Evolutionary conservation across 2,329 filamentous ascomycete species (phyloP).

Genomic region (Fusarium multiceps): DNA sequence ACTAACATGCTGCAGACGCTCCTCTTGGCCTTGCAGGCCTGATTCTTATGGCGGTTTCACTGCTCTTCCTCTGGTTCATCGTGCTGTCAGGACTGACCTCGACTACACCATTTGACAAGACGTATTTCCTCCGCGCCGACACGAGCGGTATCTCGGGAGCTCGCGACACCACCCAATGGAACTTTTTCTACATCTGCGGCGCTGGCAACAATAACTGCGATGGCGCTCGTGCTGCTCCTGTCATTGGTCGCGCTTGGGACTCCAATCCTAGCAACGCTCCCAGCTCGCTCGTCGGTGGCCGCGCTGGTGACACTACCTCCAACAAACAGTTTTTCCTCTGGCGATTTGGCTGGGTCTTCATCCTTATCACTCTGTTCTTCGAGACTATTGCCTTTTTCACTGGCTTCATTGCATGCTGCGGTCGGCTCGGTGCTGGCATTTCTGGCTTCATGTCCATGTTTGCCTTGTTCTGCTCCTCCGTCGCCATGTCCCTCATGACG

Average conservation of each 20-base stretch:
- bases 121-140: constrained; percentile 87
- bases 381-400: constrained; percentile 73
- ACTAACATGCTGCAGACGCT: constrained; percentile 50
- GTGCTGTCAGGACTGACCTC: constrained; percentile 66
- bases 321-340: constrained; percentile 82
- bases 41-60: constrained; percentile 62
- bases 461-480: constrained; percentile 75
- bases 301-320: constrained; percentile 67
- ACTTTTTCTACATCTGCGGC: constrained; percentile 87
- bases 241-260: constrained; percentile 79
- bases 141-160: constrained; percentile 79
- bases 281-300: constrained; percentile 58
- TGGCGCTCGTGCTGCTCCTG: constrained; percentile 67
- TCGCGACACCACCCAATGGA: constrained; percentile 80
- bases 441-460: constrained; percentile 67
- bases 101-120: constrained; percentile 71
- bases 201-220: constrained; percentile 73
- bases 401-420: constrained; percentile 76
- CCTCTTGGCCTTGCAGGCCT: constrained; percentile 57
- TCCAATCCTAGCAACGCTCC: constrained; percentile 59
- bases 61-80: constrained; percentile 68
- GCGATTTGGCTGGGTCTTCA: constrained; percentile 93
- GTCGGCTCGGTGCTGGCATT: constrained; percentile 75
- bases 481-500: constrained; percentile 81
- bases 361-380: constrained; percentile 86